Evolutionary conservation across 257 asterid species (phyloP).

Genomic region (Salvia hispanica): DNA sequence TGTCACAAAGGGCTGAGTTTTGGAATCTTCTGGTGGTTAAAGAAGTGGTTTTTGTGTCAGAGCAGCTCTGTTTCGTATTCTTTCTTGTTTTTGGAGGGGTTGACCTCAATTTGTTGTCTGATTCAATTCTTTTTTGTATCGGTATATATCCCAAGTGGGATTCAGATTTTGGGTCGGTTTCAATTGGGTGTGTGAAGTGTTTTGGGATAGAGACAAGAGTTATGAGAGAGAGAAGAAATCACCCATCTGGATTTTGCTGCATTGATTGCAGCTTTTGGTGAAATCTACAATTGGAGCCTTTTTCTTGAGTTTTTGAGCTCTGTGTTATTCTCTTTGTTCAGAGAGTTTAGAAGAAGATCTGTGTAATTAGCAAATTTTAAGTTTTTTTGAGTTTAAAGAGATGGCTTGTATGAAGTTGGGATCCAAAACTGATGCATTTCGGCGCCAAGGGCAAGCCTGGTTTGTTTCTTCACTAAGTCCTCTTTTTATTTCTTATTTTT

Average conservation of each 20-base stretch:
- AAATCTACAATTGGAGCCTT: conserved; percentile 12
- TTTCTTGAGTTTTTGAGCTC: conserved; percentile 9
- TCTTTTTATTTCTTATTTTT: not conserved
- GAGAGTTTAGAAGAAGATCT: conserved; percentile 31
- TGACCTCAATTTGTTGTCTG: conserved; percentile 62
- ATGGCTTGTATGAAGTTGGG: conserved; percentile 99
- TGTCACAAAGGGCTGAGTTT: conserved; percentile 44
- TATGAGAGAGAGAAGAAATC: conserved; percentile 15
- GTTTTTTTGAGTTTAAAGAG: conserved; percentile 16
- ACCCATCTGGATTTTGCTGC: conserved; percentile 30
- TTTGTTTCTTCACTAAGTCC: conserved; percentile 18
- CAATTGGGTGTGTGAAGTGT: conserved; percentile 19
- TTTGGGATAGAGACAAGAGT: not conserved
- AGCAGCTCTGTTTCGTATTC: conserved; percentile 34
- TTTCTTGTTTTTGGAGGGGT: conserved; percentile 45
- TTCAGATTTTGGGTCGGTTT: conserved; percentile 46
- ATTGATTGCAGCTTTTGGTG: conserved; percentile 25
- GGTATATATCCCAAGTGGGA: conserved; percentile 27
- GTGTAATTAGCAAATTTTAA: not conserved
- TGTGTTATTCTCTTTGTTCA: conserved; percentile 5
- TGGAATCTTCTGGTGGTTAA: conserved; percentile 70
- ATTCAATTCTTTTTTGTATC: conserved; percentile 26
- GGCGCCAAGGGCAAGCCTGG: conserved; percentile 96
- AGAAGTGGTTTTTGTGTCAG: conserved; percentile 51
- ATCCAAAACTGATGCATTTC: conserved; percentile 89